Evolutionary conservation across 495 filamentous ascomycete species (phyloP), one percentile per base, ranked within the genome.

Genomic region (Tuber borchii): DNA sequence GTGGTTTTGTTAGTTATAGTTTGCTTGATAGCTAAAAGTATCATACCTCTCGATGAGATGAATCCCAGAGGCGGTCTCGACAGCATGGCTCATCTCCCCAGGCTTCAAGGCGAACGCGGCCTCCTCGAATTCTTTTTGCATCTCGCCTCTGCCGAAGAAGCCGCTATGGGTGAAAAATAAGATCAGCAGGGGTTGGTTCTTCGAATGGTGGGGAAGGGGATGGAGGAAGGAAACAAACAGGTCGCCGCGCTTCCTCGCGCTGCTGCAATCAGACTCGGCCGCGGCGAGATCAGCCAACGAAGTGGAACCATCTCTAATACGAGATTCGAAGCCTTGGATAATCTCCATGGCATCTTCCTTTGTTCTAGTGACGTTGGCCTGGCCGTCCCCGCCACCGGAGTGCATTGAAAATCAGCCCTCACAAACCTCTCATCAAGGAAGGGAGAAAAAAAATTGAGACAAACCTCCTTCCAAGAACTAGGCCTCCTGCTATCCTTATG

Each of bases 61-160:
- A 76, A 97, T 86, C 2, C 95, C 95, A 39, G 93, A 97, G n/a
- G 93, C 93, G 6, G 95, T 97, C 82, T 97, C 91, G 0, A 97
- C 92, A 42, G 97, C 86, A 34, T 87, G 85, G 82, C 93, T 97
- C 74, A 99, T 89, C 83, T 97, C 90, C 34, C 93, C 93, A 0
- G 90, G 90, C 83, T 93, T 89, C 45, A 99, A 85, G 20, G 90
- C 90, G 86, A 98, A 98, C 6, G 95, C 91, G 0, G 94, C 93
- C 44, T 97, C 93, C 84, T 98, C 95, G 79, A 99, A 99, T 85
- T 98, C 95, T 87, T 95, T 97, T 82, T 99, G 95, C 95, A 99
- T 99, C 80, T 99, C 95, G 8, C 93, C 92, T 74, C 85, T 89
- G 37, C 93, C 93, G 82, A 99, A 99, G 84, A 93, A 97, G 1